Evolutionary conservation across 805 yeast genomes (phyloP).

Genomic region (Starmerella apicola): DNA sequence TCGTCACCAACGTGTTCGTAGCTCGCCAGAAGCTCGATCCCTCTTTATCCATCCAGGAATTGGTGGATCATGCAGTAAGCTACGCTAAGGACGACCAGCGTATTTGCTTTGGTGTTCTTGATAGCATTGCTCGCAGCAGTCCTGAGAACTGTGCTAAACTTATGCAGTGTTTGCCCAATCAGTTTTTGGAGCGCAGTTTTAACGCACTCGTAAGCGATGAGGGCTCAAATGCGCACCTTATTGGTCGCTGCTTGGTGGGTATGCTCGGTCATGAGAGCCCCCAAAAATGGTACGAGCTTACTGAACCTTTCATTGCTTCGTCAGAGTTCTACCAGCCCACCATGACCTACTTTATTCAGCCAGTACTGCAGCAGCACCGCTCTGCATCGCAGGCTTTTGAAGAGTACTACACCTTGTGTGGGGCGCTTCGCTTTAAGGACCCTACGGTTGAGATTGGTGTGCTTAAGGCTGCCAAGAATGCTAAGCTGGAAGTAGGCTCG

Average conservation of each 20-base stretch:
- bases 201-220: slow-evolving; percentile 2
- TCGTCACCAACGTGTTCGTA: slow-evolving; percentile 1
- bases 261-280: slow-evolving; percentile 6
- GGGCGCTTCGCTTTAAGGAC: neutral
- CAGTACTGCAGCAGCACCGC: slow-evolving; percentile 10
- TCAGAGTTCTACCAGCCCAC: slow-evolving; percentile 4
- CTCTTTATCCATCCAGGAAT: neutral
- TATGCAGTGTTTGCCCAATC: neutral
- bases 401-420: slow-evolving; percentile 6
- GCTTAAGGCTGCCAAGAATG: slow-evolving; percentile 15
- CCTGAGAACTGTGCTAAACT: neutral
- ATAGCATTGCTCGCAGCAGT: slow-evolving; percentile 6
- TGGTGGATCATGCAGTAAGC: slow-evolving; percentile 2
- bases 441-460: slow-evolving; percentile 10
- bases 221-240: slow-evolving; percentile 3
- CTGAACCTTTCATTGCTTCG: neutral
- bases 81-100: slow-evolving; percentile 6
- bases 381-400: slow-evolving; percentile 1
- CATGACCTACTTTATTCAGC: slow-evolving; percentile 15
- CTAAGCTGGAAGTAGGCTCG: slow-evolving; percentile 13
- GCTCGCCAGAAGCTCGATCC: neutral
- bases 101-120: slow-evolving; percentile 10
- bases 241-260: slow-evolving; percentile 14
- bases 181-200: slow-evolving; percentile 6
- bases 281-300: slow-evolving; percentile 4